Evolutionary conservation across 176 grass and related monocot genomes (phyloP).

Genomic region (Metroxylon sagu): DNA sequence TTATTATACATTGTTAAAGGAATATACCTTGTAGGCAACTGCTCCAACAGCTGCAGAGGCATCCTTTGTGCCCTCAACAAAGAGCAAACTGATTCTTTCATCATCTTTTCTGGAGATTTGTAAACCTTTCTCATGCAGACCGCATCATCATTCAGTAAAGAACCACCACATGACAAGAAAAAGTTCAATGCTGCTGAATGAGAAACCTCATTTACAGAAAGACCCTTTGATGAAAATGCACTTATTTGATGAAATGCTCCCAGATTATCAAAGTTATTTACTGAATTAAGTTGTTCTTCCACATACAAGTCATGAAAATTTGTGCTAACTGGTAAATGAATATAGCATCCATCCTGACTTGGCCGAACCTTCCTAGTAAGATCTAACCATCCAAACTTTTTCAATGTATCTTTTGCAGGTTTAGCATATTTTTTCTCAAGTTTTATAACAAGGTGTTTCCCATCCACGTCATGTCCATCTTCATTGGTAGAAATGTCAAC

Average conservation of each 20-base stretch:
- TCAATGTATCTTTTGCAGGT: conserved; percentile 68
- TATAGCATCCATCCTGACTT: conserved; percentile 40
- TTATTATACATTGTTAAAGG: neutral
- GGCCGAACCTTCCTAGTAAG: conserved; percentile 73
- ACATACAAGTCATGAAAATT: conserved; percentile 34
- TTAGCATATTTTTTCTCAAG: conserved; percentile 74
- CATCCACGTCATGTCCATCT: conserved; percentile 17
- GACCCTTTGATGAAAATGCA: conserved; percentile 20
- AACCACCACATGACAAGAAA: conserved; percentile 42
- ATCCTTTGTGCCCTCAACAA: conserved; percentile 55
- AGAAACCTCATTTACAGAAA: conserved; percentile 26
- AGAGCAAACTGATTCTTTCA: conserved; percentile 64
- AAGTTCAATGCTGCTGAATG: conserved; percentile 34
- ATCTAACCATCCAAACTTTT: conserved; percentile 83
- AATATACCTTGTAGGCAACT: conserved; percentile 79
- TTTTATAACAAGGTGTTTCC: conserved; percentile 38
- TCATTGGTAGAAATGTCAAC: conserved; percentile 12
- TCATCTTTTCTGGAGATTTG: conserved; percentile 62
- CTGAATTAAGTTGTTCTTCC: conserved; percentile 24
- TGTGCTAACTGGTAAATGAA: conserved; percentile 58
- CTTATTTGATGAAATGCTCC: conserved; percentile 20
- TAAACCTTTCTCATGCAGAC: conserved; percentile 34
- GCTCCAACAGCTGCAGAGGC: conserved; percentile 45
- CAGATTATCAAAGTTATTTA: conserved; percentile 21
- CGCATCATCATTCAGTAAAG: conserved; percentile 61